Evolutionary conservation across 1,284 basidiomycete species (phyloP).

Genomic region (Agroathelia rolfsii): DNA sequence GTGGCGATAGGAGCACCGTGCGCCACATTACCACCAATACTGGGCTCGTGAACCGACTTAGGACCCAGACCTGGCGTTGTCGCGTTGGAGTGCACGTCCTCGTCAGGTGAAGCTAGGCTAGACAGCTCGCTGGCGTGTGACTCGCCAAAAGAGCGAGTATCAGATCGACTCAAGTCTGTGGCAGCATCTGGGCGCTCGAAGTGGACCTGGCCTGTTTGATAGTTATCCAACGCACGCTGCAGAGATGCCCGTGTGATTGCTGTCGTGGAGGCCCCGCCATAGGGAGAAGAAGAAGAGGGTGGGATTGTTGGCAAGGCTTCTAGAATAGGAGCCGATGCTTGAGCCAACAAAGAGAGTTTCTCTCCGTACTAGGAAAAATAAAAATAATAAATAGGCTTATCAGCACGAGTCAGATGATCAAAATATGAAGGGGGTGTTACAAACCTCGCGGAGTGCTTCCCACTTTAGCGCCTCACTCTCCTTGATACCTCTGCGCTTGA

Average conservation of each 20-base stretch:
- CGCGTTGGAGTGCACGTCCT: conserved; percentile 18
- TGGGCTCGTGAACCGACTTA: no score
- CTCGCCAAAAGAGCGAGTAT: conserved; percentile 72
- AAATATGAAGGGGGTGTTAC: conserved; percentile 8
- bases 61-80: no score
- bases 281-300: conserved; percentile 42
- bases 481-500: conserved; percentile 62
- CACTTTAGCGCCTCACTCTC: conserved; percentile 68
- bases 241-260: conserved; percentile 63
- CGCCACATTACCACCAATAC: no score
- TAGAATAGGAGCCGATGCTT: conserved; percentile 54
- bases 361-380: conserved; percentile 58
- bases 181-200: conserved; percentile 34
- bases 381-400: no score
- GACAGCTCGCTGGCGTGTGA: conserved; percentile 67
- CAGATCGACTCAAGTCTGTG: conserved; percentile 52
- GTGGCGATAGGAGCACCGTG: no score
- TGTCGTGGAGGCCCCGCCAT: conserved; percentile 50
- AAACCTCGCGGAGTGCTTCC: conserved; percentile 68
- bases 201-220: conserved; percentile 53
- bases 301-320: conserved; percentile 53
- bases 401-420: conserved; percentile 8
- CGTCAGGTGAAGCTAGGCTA: conserved; percentile 38
- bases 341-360: conserved; percentile 61
- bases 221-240: conserved; percentile 66